Percentiles rank a stretch among this genome's conserved stretches.
Conservation (phyloP, 495 filamentous ascomycete species). For the Penicillium desertorum region DNA sequence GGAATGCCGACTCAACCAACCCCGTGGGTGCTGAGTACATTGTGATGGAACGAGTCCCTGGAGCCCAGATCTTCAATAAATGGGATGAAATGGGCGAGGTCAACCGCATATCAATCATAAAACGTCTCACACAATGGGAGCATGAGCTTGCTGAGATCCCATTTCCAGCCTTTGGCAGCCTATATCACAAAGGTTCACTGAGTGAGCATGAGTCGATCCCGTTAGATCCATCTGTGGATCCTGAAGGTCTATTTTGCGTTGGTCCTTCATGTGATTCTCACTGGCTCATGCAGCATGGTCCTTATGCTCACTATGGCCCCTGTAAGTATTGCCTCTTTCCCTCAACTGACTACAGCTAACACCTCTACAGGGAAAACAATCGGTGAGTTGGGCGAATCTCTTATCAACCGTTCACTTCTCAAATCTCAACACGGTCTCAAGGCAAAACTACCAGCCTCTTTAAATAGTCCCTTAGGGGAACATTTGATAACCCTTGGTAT, state of each 20-base stretch:
- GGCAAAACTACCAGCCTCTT: neutral
- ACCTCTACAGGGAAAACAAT: neutral
- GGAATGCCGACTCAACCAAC: constrained; percentile 22
- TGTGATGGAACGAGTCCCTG: constrained; percentile 32
- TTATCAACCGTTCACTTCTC: neutral
- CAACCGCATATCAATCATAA: neutral
- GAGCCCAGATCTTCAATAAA: constrained; percentile 26
- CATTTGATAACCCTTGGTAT: neutral
- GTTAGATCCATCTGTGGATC: neutral
- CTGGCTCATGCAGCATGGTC: neutral
- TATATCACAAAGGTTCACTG: neutral
- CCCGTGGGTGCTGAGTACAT: constrained; percentile 30
- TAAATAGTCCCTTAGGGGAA: neutral
- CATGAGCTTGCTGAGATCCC: neutral
- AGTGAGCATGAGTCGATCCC: neutral
- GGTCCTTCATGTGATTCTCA: neutral
- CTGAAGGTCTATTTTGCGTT: neutral
- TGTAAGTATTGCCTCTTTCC: neutral
- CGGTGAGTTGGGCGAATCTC: neutral
- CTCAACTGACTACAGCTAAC: neutral
- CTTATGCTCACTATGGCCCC: neutral
- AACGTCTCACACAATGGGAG: constrained; percentile 1
- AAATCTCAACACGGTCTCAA: neutral
- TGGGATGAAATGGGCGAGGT: constrained; percentile 6
- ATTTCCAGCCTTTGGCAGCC: neutral